Evolutionary conservation across 83 land plant genomes (phyloP).

Genomic region (Picea mariana): DNA sequence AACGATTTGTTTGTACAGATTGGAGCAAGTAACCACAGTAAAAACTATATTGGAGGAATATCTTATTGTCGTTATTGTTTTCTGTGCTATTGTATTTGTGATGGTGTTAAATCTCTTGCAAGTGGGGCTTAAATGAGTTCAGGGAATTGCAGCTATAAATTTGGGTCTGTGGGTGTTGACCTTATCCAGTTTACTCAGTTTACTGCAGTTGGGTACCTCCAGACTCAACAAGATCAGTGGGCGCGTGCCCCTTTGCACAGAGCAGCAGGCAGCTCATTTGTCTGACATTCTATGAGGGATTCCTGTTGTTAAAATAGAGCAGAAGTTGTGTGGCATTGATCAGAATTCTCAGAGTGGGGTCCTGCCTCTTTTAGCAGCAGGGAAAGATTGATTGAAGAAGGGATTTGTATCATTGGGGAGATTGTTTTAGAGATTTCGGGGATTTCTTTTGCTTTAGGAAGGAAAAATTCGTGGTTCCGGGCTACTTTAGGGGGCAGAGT

Average conservation of each 20-base stretch:
- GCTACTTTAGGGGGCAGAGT: too few relatives aligned
- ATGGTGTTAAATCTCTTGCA: neutral
- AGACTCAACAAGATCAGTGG: constrained; percentile 2
- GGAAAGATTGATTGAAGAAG: too few relatives aligned
- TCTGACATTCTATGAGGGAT: neutral
- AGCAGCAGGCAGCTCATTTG: neutral
- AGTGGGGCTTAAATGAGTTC: too few relatives aligned
- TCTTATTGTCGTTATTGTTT: too few relatives aligned
- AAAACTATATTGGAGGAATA: neutral
- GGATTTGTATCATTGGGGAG: too few relatives aligned
- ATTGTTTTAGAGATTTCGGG: too few relatives aligned
- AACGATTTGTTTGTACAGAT: neutral
- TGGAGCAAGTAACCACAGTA: neutral
- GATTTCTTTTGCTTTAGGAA: too few relatives aligned
- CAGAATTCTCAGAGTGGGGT: neutral
- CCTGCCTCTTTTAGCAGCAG: neutral
- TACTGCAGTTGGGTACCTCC: constrained; percentile 5
- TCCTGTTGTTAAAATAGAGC: constrained; percentile 2
- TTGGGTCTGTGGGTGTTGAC: constrained; percentile 1
- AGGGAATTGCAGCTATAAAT: neutral
- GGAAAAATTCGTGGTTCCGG: too few relatives aligned
- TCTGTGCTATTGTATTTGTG: neutral
- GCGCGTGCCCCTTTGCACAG: neutral
- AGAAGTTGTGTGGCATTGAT: too few relatives aligned
- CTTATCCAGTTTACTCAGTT: neutral